A percentile compares a stretch with the other conserved stretches of the same genome.
Evolutionary conservation across 495 filamentous ascomycete genomes (phyloP).

Genomic region (Aspergillus coremiiformis): DNA sequence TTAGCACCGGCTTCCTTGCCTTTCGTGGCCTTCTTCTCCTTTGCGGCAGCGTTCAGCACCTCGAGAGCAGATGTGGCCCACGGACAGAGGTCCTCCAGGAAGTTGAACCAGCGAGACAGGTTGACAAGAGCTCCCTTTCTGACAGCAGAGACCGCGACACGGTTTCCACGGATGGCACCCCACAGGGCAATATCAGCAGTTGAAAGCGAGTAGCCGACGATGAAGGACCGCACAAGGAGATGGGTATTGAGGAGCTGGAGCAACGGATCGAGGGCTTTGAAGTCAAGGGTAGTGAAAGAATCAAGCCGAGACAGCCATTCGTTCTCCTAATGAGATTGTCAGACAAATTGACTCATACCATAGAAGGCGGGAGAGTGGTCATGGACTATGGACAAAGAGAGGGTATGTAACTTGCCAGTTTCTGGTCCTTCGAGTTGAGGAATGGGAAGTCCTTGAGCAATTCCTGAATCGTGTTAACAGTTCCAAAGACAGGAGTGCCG

Average conservation of each 20-base stretch:
- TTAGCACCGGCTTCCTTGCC: conserved; percentile 73
- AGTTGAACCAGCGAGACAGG: conserved; percentile 81
- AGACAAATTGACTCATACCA: not conserved
- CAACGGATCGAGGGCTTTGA: conserved; percentile 69
- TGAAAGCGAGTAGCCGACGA: conserved; percentile 74
- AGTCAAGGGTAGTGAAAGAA: conserved; percentile 55
- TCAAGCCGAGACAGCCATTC: conserved; percentile 51
- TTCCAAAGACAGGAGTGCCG: conserved; percentile 29
- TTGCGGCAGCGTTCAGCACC: conserved; percentile 50
- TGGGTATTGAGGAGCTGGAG: conserved; percentile 77
- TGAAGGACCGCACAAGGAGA: conserved; percentile 75
- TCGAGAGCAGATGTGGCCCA: conserved; percentile 47
- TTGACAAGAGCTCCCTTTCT: conserved; percentile 72
- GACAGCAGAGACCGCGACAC: conserved; percentile 71
- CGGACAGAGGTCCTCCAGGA: conserved; percentile 72
- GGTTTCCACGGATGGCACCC: conserved; percentile 77
- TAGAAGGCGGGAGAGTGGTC: not conserved
- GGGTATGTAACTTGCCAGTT: conserved; percentile 23
- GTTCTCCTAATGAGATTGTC: conserved; percentile 28
- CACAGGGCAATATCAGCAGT: conserved; percentile 77
- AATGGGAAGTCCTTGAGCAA: conserved; percentile 36
- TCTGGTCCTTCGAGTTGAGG: conserved; percentile 40
- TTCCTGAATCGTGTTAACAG: conserved; percentile 31
- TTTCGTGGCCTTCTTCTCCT: conserved; percentile 60
- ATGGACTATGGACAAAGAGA: not conserved